These are phyloP conservation scores for Penstemon newberryi DNA, from an alignment of 257 asterid species.

Conservation along the genomic window DNA sequence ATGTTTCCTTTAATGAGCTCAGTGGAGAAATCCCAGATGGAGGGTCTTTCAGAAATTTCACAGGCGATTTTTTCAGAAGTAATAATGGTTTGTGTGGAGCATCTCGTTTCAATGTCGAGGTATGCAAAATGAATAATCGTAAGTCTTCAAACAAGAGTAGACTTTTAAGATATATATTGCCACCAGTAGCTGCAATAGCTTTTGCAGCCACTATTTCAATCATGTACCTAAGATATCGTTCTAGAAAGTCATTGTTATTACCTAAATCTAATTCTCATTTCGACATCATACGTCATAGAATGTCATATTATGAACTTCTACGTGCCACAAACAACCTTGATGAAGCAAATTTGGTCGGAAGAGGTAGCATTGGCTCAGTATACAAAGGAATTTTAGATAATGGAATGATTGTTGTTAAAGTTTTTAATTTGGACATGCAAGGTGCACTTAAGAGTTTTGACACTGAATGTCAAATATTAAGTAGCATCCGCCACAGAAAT, in stretches of 20 bases:
- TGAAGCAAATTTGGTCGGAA: neutral
- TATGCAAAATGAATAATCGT: neutral
- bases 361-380: constrained; percentile 14
- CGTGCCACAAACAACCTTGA: neutral
- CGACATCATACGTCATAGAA: neutral
- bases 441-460: no score
- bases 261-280: no score
- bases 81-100: constrained; percentile 5
- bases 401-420: neutral
- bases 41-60: constrained; percentile 8
- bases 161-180: constrained; percentile 1
- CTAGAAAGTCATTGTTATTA: neutral
- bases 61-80: neutral
- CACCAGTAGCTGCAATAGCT: neutral
- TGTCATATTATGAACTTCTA: constrained; percentile 6
- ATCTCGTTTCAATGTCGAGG: neutral
- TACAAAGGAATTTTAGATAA: constrained; percentile 9
- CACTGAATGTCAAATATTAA: no score
- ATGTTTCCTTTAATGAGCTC: neutral
- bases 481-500: no score
- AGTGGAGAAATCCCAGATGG: constrained; percentile 19
- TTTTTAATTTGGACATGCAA: no score
- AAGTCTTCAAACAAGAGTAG: neutral
- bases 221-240: neutral
- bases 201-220: neutral